phyloP scores from a whole-genome alignment of 2,329 filamentous ascomycete genomes.

The Parascedosporium putredinis region DNA sequence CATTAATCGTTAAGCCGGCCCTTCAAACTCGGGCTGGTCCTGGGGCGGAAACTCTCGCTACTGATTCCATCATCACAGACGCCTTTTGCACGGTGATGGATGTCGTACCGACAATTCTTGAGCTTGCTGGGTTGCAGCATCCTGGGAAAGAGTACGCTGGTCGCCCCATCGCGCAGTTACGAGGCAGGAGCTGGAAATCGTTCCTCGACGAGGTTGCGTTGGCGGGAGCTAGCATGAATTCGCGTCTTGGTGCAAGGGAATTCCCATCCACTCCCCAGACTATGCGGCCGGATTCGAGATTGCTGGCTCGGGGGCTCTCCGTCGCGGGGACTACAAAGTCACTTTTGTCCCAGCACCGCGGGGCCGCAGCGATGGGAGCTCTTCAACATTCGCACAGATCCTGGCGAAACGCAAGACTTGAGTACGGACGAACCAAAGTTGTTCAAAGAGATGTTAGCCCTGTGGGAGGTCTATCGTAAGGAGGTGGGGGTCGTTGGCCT shows the following conservation, averaged over 20 bases:
- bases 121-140: constrained; percentile 33
- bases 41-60: constrained; percentile 13
- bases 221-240: not conserved
- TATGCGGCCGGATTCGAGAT: constrained; percentile 23
- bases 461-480: constrained; percentile 24
- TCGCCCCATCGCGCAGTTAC: constrained; percentile 37
- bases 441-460: constrained; percentile 18
- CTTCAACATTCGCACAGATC: constrained; percentile 21
- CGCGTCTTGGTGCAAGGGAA: constrained; percentile 11
- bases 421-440: constrained; percentile 15
- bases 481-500: constrained; percentile 13
- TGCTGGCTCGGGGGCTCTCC: constrained; percentile 21
- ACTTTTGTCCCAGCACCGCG: constrained; percentile 19
- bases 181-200: constrained; percentile 23
- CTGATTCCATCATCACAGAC: constrained; percentile 22
- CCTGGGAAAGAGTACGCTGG: constrained; percentile 22
- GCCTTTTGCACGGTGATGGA: constrained; percentile 39
- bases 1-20: constrained; percentile 29
- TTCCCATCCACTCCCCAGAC: constrained; percentile 27
- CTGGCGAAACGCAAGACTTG: constrained; percentile 22
- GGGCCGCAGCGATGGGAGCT: constrained; percentile 22
- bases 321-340: constrained; percentile 24
- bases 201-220: constrained; percentile 7
- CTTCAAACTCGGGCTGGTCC: not conserved
- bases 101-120: constrained; percentile 29